Evolutionary conservation across 2,329 filamentous ascomycete genomes (phyloP).

Genomic region (Hirsutella thompsonii): DNA sequence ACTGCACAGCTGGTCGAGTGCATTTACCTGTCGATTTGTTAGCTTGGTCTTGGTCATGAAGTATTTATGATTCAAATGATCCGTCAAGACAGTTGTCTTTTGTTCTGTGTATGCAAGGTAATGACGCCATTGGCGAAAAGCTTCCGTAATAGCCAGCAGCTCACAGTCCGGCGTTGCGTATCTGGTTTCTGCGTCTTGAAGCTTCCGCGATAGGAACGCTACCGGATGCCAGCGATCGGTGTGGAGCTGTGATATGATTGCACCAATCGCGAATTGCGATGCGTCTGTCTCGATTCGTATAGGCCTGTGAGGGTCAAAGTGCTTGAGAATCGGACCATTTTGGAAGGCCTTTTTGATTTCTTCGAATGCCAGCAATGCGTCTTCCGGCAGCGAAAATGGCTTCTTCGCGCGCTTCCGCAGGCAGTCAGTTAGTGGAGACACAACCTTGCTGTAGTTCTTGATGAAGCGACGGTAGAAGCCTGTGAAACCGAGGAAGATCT

Average conservation of each 20-base stretch:
- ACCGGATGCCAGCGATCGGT: background rate
- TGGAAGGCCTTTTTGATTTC: background rate
- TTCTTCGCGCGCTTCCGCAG: too few species aligned
- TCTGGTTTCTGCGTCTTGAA: background rate
- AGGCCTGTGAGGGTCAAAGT: background rate
- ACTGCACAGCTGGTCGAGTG: background rate
- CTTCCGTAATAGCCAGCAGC: background rate
- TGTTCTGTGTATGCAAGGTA: background rate
- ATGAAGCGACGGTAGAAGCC: background rate
- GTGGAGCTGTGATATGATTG: background rate
- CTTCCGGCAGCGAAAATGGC: too few species aligned
- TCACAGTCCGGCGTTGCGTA: background rate
- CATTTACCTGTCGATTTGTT: too few species aligned
- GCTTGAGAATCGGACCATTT: background rate
- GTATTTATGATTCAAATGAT: background rate
- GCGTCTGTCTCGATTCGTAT: background rate
- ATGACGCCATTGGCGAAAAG: background rate
- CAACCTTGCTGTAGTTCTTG: too few species aligned
- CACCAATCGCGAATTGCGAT: background rate
- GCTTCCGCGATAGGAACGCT: background rate
- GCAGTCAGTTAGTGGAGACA: background rate
- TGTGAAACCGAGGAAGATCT: background rate
- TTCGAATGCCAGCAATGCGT: background rate
- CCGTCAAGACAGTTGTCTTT: background rate
- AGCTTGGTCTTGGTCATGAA: background rate